Evolutionary conservation across 139 green algal species (phyloP), one percentile per base, ranked within the genome.

Genomic region (Axilococcus clingmanii): DNA sequence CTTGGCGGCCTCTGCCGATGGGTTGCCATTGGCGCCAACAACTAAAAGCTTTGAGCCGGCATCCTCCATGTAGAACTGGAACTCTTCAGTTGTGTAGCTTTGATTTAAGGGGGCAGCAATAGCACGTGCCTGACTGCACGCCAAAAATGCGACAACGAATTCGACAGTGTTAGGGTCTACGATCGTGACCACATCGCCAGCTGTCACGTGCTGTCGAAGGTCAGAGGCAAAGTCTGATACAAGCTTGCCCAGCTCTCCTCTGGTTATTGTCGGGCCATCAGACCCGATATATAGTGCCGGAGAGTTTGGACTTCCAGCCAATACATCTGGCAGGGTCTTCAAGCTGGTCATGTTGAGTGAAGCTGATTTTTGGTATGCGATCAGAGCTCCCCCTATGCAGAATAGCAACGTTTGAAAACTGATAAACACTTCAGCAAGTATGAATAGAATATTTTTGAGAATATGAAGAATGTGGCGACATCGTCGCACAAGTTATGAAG

Each of bases 41-140:
- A 89, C 56, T 25, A 89, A 52, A 53, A 86, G 64, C 64, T 73
- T 77, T n/a, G 66, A 66, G 23, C 30, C 31, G 7, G 71, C 64
- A 54, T 89, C 80, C 36, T 85, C 70, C 48, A 85, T 63, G 42
- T 82, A 89, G 36, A 78, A 89, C 40, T 56, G 36, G 42, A 84
- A 85, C 58, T 89, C 80, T 15, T 83, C 50, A n/a, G 24, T 32
- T 7, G 62, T 78, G 57, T 87, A 87, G 23, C 63, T 75, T 22
- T 74, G 50, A 57, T 89, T 89, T 5, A 89, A 60, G 0, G 80
- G 80, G 2, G 80, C 80, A 11, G 75, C 80, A 0, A 85, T 66
- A 0, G 63, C 73, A 17, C 78, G 62, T 0, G 74, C 67, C 14
- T 59, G 63, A 2, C 70, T 82, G 12, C 79, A 55, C 17, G 56